Base-by-base conservation (phyloP, 257 asterid genomes). In the Plantago major region DNA sequence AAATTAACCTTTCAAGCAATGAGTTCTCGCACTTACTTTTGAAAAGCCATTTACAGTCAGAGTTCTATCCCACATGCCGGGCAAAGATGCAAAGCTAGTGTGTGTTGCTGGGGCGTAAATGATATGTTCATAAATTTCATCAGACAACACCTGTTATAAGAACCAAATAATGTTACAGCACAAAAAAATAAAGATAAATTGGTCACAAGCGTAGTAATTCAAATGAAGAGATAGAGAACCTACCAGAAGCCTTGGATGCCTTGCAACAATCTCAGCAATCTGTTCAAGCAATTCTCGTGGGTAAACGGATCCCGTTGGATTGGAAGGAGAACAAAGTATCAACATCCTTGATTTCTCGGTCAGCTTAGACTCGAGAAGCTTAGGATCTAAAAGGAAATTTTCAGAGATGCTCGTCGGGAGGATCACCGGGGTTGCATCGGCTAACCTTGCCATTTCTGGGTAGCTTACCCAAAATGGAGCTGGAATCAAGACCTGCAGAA, bases 401-500 rank as follows among this genome's bases (percentile, higher is more conserved):
- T 87, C 88, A 1, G 99, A 87, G 81, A 93, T 73, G 72, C 49
- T 62, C 0, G 97, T 84, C 7, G 87, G 97, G 63, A 93, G 81
- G 65, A 89, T 81, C 51, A 93, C 90, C 19, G 99, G 99, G 13
- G 68, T 76, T 44, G 99, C 97, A 73, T 93, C 99, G 1, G 99
- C 97, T 79, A 93, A 66, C 75, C 95, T 83, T 49, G 97, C 97
- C 85, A 93, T 89, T 78, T 93, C 96, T 30, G 97, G 97, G 81
- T 89, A 93, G 80, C 99, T 93, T 71, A 93, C 99, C 97, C 97
- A 93, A 69, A 67, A 93, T n/a, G 99, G 97, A 51, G 95, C 95
- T 15, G 96, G 99, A 64, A 93, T 85, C n/a, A 93, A 48, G 62
- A 93, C 99, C 99, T 92, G 87, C 56, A 59, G 10, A 69, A 37